Percentiles rank a stretch among this genome's conserved stretches.
These are phyloP conservation scores for Aspergillus saccharolyticus DNA, from an alignment of 495 filamentous ascomycete genomes.

Conservation along the genomic window DNA sequence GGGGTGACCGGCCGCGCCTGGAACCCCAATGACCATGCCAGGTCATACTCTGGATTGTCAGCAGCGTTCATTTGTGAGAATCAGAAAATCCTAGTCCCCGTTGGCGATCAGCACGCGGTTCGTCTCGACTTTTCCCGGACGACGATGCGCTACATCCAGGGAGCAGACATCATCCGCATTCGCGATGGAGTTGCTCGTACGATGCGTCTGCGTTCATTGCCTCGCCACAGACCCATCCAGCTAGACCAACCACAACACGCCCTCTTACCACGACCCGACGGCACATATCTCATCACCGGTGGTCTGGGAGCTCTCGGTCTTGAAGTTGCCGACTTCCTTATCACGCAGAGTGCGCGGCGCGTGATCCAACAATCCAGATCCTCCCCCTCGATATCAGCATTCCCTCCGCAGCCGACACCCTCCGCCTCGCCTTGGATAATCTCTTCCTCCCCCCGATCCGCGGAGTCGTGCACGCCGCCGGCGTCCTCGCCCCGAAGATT, in stretches of 20 bases:
- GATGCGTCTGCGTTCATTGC: conserved; percentile 27
- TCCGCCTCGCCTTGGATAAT: conserved; percentile 17
- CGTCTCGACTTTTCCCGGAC: conserved; percentile 51
- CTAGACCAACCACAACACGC: neutral
- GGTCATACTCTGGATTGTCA: conserved; percentile 81
- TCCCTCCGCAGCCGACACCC: conserved; percentile 9
- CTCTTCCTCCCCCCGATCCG: conserved; percentile 30
- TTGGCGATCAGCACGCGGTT: conserved; percentile 66
- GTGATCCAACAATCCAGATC: conserved; percentile 27
- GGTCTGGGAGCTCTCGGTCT: conserved; percentile 42
- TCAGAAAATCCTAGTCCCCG: conserved; percentile 50
- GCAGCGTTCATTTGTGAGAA: conserved; percentile 61
- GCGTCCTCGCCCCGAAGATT: conserved; percentile 41
- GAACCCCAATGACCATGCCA: conserved; percentile 73
- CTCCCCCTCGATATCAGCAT: conserved; percentile 25
- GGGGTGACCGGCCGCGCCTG: conserved; percentile 38
- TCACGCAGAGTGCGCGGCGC: conserved; percentile 35
- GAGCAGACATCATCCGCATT: conserved; percentile 40
- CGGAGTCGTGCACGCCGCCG: conserved; percentile 47
- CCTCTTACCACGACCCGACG: conserved; percentile 27
- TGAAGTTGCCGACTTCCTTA: conserved; percentile 31
- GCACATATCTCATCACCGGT: conserved; percentile 45
- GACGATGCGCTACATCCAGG: conserved; percentile 31
- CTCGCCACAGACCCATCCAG: conserved; percentile 10
- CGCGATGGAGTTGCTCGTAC: conserved; percentile 37